Conservation (phyloP, 2,329 filamentous ascomycete genomes). For the Fusarium austroafricanum region DNA sequence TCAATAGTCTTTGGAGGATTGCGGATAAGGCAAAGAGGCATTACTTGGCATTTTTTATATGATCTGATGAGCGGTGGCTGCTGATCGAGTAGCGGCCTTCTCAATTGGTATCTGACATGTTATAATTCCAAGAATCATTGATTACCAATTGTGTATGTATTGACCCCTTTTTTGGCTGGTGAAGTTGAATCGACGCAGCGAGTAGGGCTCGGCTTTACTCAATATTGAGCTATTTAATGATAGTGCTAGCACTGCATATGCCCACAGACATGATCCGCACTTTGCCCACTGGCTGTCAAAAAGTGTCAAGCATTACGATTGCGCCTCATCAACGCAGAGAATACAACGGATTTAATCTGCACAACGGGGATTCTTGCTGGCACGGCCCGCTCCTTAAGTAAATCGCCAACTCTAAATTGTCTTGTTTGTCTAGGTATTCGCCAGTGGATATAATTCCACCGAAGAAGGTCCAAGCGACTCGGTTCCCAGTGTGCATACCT, state of each 20-base stretch:
- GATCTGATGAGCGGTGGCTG: slow-evolving; percentile 5
- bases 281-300: background rate
- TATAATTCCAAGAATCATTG: background rate
- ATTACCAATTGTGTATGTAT: background rate
- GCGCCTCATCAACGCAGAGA: background rate
- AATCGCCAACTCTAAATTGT: slow-evolving; percentile 9
- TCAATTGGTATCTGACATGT: background rate
- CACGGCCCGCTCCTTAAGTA: slow-evolving; percentile 11
- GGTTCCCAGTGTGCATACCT: too few relatives aligned
- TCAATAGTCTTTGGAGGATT: background rate
- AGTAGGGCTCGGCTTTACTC: background rate
- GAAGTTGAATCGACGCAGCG: background rate
- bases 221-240: background rate
- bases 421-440: background rate
- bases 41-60: slow-evolving; percentile 2
- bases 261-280: slow-evolving; percentile 6
- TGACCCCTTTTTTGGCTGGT: background rate
- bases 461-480: background rate
- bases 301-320: background rate
- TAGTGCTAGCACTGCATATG: background rate
- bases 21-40: background rate
- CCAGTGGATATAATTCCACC: background rate
- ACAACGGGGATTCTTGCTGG: slow-evolving; percentile 2
- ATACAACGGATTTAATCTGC: slow-evolving; percentile 11
- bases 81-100: background rate